These are phyloP conservation scores for Cokeromyces recurvatus DNA, from an alignment of 371 early-diverging fungal species.

Conservation along the genomic window DNA sequence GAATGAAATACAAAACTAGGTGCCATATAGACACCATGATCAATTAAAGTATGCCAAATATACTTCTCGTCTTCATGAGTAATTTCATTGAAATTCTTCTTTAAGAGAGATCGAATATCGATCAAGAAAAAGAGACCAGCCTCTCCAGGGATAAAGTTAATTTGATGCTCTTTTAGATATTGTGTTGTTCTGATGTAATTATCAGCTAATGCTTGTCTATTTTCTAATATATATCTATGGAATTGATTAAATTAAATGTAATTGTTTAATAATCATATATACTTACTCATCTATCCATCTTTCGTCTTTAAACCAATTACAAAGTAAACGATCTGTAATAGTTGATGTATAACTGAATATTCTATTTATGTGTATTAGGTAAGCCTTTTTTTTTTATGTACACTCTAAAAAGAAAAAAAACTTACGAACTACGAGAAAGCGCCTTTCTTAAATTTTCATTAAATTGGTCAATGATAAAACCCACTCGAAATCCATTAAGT, in stretches of 20 bases:
- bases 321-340: conserved; percentile 50
- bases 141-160: conserved; percentile 53
- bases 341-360: conserved; percentile 48
- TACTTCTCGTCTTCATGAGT: conserved; percentile 30
- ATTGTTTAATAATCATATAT: neutral
- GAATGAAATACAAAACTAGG: conserved; percentile 62
- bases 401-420: neutral
- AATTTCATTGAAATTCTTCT: neutral
- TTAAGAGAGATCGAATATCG: conserved; percentile 15
- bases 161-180: conserved; percentile 35
- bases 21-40: conserved; percentile 56
- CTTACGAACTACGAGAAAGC: conserved; percentile 38
- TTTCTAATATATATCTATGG: conserved; percentile 45
- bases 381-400: too few relatives aligned
- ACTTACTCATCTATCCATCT: conserved; percentile 50
- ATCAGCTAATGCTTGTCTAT: conserved; percentile 50
- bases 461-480: conserved; percentile 61
- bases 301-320: conserved; percentile 51
- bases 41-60: conserved; percentile 39
- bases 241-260: neutral
- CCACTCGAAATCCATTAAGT: conserved; percentile 66
- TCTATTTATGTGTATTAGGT: too few relatives aligned
- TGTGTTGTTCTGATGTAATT: conserved; percentile 37
- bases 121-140: conserved; percentile 71
- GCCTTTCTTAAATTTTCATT: conserved; percentile 43